Conservation (phyloP, 225 moss, liverwort and hornwort genomes). For the Marchantia paleacea region DNA sequence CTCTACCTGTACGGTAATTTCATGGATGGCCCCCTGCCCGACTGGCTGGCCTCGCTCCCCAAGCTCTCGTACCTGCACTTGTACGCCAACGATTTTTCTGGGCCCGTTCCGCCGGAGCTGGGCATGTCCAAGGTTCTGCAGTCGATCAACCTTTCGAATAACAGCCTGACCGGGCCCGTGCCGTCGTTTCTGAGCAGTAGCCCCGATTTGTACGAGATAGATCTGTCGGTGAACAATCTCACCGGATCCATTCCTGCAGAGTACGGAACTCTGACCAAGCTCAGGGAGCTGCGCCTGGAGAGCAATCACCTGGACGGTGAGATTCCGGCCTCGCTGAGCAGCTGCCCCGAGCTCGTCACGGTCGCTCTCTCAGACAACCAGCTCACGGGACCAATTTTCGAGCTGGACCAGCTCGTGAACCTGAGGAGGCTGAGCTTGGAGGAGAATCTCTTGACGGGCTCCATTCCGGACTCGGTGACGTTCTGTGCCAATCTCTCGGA, state of each 20-base stretch:
- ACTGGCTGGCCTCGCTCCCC: constrained; percentile 22
- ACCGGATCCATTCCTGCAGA: constrained; percentile 26
- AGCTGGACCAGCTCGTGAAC: constrained; percentile 18
- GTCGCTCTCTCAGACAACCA: constrained; percentile 31
- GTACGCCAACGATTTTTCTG: constrained; percentile 31
- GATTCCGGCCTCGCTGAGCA: constrained; percentile 25
- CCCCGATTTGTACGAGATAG: constrained; percentile 19
- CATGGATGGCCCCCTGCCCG: constrained; percentile 28
- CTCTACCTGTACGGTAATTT: constrained; percentile 35
- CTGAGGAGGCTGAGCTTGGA: constrained; percentile 32
- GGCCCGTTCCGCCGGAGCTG: constrained; percentile 29
- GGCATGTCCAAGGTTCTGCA: constrained; percentile 17
- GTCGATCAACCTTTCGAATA: constrained; percentile 35
- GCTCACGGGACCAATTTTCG: constrained; percentile 24
- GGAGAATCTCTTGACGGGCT: constrained; percentile 30
- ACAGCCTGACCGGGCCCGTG: constrained; percentile 26
- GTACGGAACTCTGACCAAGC: constrained; percentile 9
- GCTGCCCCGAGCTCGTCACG: constrained; percentile 14
- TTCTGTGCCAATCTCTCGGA: constrained; percentile 23
- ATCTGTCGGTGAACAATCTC: constrained; percentile 36
- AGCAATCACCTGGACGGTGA: constrained; percentile 28
- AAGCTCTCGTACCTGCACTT: constrained; percentile 29
- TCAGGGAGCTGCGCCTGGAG: constrained; percentile 30
- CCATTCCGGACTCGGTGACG: constrained; percentile 35
- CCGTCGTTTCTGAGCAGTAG: constrained; percentile 15